phyloP scores from a whole-genome alignment of 148 eudicot genomes.

The Silene latifolia region DNA sequence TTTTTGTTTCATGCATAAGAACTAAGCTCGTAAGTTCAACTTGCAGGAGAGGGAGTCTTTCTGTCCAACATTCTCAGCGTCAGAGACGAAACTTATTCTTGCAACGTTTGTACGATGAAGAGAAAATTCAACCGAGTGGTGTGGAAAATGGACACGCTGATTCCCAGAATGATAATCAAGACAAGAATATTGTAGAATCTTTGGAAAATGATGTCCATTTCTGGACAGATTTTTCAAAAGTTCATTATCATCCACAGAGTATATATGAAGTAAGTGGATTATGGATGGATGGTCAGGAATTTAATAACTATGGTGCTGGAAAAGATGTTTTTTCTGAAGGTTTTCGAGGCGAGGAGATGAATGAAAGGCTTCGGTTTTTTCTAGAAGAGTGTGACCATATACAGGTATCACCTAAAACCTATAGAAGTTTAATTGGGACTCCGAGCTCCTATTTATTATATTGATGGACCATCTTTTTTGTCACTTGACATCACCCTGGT shows the following conservation, averaged over 20 bases:
- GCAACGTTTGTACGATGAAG: slow-evolving; percentile 74
- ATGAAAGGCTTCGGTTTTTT: slow-evolving; percentile 82
- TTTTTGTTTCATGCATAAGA: slow-evolving; percentile 10
- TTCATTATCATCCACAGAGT: slow-evolving; percentile 90
- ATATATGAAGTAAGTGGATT: slow-evolving; percentile 74
- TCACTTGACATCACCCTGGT: not conserved
- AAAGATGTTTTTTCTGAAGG: slow-evolving; percentile 67
- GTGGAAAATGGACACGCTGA: slow-evolving; percentile 30
- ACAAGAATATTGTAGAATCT: slow-evolving; percentile 53
- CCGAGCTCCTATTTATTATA: not conserved
- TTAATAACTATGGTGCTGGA: slow-evolving; percentile 73
- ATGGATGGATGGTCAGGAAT: slow-evolving; percentile 58
- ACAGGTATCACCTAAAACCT: slow-evolving; percentile 48
- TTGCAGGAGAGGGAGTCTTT: slow-evolving; percentile 68
- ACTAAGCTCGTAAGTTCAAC: slow-evolving; percentile 19
- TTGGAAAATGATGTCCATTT: slow-evolving; percentile 70
- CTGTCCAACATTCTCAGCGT: slow-evolving; percentile 64
- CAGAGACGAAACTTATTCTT: slow-evolving; percentile 70
- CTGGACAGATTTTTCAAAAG: slow-evolving; percentile 96
- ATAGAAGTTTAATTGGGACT: not conserved
- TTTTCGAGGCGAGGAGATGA: slow-evolving; percentile 66
- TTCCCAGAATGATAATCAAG: slow-evolving; percentile 39
- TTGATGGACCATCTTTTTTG: not conserved
- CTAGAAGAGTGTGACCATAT: slow-evolving; percentile 85
- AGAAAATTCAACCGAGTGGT: slow-evolving; percentile 31